These are phyloP conservation scores for Ogataea glucozyma DNA, from an alignment of 805 yeast genomes.

Conservation along the genomic window DNA sequence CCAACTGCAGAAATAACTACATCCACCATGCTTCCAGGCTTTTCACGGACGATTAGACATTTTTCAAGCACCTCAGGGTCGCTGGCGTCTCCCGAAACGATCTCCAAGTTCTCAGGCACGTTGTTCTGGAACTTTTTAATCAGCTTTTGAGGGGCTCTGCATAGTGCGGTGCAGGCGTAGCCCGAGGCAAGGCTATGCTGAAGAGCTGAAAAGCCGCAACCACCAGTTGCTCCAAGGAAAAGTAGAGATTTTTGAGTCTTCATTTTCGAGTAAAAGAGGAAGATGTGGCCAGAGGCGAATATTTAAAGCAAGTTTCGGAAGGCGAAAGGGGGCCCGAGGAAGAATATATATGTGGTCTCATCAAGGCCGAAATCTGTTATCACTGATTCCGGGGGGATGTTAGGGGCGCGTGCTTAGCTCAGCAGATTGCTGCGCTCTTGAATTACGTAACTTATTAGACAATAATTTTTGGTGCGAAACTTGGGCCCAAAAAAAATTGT, in stretches of 20 bases:
- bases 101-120: neutral
- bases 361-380: too few relatives aligned
- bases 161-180: slow-evolving; percentile 3
- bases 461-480: too few relatives aligned
- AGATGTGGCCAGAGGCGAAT: neutral
- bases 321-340: too few relatives aligned
- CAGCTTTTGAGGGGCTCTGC: slow-evolving; percentile 1
- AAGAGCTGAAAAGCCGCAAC: slow-evolving; percentile 3
- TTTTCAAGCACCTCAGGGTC: neutral
- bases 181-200: neutral
- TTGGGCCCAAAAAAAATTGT: too few relatives aligned
- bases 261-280: neutral
- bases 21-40: neutral
- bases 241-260: neutral
- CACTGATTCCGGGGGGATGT: too few relatives aligned
- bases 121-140: neutral
- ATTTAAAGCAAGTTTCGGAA: too few relatives aligned
- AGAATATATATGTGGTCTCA: too few relatives aligned
- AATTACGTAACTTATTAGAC: too few relatives aligned
- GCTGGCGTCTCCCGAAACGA: neutral
- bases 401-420: too few relatives aligned
- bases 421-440: too few relatives aligned
- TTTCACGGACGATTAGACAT: neutral
- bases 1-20: neutral
- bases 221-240: slow-evolving; percentile 4